Evolutionary conservation across 1,139 yeast species (phyloP).

Genomic region (Eremothecium cymbalariae): DNA sequence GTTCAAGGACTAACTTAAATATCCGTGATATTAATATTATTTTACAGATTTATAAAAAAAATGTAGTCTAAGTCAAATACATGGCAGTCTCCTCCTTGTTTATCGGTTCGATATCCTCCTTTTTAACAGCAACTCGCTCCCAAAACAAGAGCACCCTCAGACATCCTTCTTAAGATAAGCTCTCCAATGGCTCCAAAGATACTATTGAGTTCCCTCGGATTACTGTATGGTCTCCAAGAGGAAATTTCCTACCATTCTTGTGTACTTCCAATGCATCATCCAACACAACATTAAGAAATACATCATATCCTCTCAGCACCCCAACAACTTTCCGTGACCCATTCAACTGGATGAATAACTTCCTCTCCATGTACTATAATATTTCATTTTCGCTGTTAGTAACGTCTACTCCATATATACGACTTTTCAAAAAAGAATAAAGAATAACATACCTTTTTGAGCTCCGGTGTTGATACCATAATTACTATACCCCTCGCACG

Average conservation of each 20-base stretch:
- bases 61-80: no score
- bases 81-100: no score
- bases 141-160: no score
- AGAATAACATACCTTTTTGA: constrained; percentile 10
- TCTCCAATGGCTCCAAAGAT: constrained; percentile 41
- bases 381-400: constrained; percentile 7
- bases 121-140: no score
- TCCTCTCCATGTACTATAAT: constrained; percentile 61
- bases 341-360: constrained; percentile 59
- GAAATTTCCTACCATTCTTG: constrained; percentile 44
- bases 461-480: constrained; percentile 13
- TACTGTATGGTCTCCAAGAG: constrained; percentile 34
- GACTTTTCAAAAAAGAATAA: background rate
- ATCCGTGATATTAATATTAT: no score
- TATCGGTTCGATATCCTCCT: no score
- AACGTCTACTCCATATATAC: background rate
- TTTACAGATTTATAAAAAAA: no score
- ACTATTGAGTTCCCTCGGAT: constrained; percentile 56
- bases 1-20: constrained; percentile 13
- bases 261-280: constrained; percentile 60
- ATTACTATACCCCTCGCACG: background rate
- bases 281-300: constrained; percentile 63
- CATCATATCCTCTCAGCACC: constrained; percentile 67
- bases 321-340: constrained; percentile 71
- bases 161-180: constrained; percentile 10